Evolutionary conservation across 257 asterid genomes (phyloP), one percentile per base, ranked within the genome.

Genomic region (Thymus quinquecostatus): DNA sequence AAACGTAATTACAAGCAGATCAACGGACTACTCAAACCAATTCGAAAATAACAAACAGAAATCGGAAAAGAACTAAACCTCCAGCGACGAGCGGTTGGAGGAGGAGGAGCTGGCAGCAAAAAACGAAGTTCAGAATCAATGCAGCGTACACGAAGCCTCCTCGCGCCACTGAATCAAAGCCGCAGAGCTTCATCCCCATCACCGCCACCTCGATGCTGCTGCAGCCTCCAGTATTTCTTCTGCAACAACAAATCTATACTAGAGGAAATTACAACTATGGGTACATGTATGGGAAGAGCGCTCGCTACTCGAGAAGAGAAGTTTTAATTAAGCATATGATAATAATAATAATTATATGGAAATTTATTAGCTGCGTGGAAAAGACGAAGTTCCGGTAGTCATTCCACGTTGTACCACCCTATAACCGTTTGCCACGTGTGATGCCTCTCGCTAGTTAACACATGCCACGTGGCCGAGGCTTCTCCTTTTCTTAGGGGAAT

Each of bases 1-100:
- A 5, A 38, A 57, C 53, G 47, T 64, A 71, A 66, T 44, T 32
- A 55, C 10, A 77, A 65, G 34, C 70, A 70, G 50, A 79, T 73
- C 55, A 65, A 28, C 27, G 63, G 53, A 69, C 29, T 4, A 21
- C 13, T 44, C 11, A 12, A 59, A 9, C 14, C 5, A 70, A 64
- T 36, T 50, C 40, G 38, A 9, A 10, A 55, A 66, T 3, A 48
- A 32, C 34, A 57, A 9, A 61, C n/a, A 50, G 76, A 33, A 49
- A 21, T 47, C 5, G 45, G 64, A 10, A 34, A 59, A 43, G 63
- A 11, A 34, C n/a, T n/a, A 69, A 43, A 91, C 97, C 96, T 73
- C 78, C 69, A 62, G 94, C 96, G 63, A 88, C 87, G 21, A 91
- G 87, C 2, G 96, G 96, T 57, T 85, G 94, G 58, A 91, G 89